Percentiles rank a stretch among this genome's conserved stretches.
These are phyloP conservation scores for Salvia rosmarinus DNA, from an alignment of 257 asterid genomes.

Conservation along the genomic window DNA sequence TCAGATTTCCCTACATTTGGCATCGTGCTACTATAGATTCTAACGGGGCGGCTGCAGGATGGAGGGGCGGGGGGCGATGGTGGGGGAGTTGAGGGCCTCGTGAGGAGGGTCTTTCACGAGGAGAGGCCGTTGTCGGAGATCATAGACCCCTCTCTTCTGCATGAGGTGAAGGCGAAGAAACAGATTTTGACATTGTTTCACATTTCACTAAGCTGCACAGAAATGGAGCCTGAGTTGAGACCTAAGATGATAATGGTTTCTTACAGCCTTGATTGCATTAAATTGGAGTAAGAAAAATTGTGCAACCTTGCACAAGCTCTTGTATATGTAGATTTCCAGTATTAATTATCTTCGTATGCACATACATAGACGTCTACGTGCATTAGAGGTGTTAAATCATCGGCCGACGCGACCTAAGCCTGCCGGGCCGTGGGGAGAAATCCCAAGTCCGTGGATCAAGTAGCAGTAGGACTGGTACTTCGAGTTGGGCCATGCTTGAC, in stretches of 20 bases:
- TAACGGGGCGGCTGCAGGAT: conserved; percentile 69
- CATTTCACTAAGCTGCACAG: conserved; percentile 69
- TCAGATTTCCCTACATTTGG: too few relatives aligned
- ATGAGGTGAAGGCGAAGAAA: conserved; percentile 74
- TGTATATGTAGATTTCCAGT: too few relatives aligned
- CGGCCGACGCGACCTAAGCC: too few relatives aligned
- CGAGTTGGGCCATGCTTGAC: too few relatives aligned
- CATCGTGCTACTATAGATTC: conserved; percentile 66
- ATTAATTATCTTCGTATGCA: too few relatives aligned
- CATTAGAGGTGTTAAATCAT: too few relatives aligned
- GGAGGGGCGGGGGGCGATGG: too few relatives aligned
- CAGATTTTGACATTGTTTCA: conserved; percentile 79
- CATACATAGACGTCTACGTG: too few relatives aligned
- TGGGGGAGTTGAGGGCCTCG: conserved; percentile 57
- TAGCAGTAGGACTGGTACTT: too few relatives aligned
- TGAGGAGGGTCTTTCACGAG: conserved; percentile 65
- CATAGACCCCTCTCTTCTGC: conserved; percentile 64
- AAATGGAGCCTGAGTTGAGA: conserved; percentile 69
- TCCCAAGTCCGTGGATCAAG: too few relatives aligned
- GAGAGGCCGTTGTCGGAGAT: conserved; percentile 72
- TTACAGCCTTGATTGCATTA: conserved; percentile 67
- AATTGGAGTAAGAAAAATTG: background rate
- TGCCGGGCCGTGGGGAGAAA: too few relatives aligned
- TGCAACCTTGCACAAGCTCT: too few relatives aligned
- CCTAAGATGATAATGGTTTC: conserved; percentile 79